Evolutionary conservation across 345 rosid genomes (phyloP).

Genomic region (Turnera subulata): DNA sequence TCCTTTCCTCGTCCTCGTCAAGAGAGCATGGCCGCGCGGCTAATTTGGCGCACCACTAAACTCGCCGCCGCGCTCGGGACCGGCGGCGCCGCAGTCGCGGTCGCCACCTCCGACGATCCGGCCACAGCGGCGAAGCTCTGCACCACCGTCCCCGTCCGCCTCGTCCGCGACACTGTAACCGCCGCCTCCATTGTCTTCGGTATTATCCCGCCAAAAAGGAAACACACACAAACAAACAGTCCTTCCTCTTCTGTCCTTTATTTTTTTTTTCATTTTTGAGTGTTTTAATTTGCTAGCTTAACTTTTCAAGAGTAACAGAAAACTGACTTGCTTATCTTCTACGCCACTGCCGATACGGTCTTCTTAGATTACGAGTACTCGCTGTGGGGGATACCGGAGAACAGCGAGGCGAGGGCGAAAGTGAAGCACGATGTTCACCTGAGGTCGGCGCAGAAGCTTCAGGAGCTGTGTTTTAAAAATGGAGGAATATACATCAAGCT

Average conservation of each 20-base stretch:
- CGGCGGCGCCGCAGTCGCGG: constrained; percentile 58
- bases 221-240: too few species aligned
- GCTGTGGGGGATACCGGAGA: constrained; percentile 74
- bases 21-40: constrained; percentile 57
- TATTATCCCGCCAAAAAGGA: constrained; percentile 14
- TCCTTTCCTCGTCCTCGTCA: not conserved
- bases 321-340: too few species aligned
- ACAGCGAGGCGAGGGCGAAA: constrained; percentile 60
- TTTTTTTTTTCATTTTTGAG: not conserved
- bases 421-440: constrained; percentile 88
- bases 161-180: constrained; percentile 58
- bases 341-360: too few species aligned
- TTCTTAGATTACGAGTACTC: constrained; percentile 77
- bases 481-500: constrained; percentile 95
- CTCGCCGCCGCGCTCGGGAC: constrained; percentile 57
- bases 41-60: constrained; percentile 55
- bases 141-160: constrained; percentile 74
- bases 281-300: too few species aligned
- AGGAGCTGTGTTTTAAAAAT: constrained; percentile 81
- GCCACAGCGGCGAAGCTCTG: constrained; percentile 63
- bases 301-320: too few species aligned
- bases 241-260: not conserved
- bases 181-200: constrained; percentile 89
- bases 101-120: constrained; percentile 73
- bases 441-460: constrained; percentile 86